Percentiles rank a stretch among this genome's conserved stretches.
phyloP scores from a whole-genome alignment of 2,329 filamentous ascomycete species.

The Fusarium subtropicale region DNA sequence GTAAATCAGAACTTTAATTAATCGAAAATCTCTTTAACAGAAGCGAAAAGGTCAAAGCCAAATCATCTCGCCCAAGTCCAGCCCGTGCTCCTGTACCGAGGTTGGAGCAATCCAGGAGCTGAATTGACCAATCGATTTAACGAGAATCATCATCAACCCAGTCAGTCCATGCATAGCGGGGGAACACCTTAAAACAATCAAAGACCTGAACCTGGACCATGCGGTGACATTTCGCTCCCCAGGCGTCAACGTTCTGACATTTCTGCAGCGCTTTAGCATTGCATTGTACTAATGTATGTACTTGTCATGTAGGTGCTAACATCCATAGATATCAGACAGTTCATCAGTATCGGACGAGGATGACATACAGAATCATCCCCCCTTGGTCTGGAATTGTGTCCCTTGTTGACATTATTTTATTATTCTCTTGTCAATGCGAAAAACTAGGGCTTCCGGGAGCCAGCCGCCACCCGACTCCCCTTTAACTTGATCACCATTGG shows the following conservation, averaged over 20 bases:
- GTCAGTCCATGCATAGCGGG: conserved; percentile 15
- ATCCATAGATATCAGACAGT: not conserved
- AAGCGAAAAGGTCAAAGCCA: conserved; percentile 27
- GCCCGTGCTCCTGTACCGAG: conserved; percentile 30
- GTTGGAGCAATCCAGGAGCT: conserved; percentile 23
- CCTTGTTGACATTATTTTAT: not conserved
- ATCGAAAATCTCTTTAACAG: conserved; percentile 4
- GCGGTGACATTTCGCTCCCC: conserved; percentile 22
- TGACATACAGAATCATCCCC: conserved; percentile 7
- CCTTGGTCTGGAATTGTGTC: not conserved
- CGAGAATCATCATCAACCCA: conserved; percentile 35
- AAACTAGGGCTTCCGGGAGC: conserved; percentile 34
- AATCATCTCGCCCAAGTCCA: conserved; percentile 17
- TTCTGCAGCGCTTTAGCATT: conserved; percentile 3
- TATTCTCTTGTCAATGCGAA: conserved; percentile 12
- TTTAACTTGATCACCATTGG: conserved; percentile 15
- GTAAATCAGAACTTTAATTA: conserved; percentile 2
- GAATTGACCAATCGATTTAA: conserved; percentile 38
- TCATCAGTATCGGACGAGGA: conserved; percentile 19
- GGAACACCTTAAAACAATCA: conserved; percentile 12
- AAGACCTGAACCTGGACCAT: conserved; percentile 15
- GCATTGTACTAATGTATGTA: not conserved
- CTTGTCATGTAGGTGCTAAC: not conserved
- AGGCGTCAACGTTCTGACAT: not conserved
- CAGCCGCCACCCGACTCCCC: conserved; percentile 34